Conservation (phyloP, 2,329 filamentous ascomycete species). For the Graphilbum fragrans region DNA sequence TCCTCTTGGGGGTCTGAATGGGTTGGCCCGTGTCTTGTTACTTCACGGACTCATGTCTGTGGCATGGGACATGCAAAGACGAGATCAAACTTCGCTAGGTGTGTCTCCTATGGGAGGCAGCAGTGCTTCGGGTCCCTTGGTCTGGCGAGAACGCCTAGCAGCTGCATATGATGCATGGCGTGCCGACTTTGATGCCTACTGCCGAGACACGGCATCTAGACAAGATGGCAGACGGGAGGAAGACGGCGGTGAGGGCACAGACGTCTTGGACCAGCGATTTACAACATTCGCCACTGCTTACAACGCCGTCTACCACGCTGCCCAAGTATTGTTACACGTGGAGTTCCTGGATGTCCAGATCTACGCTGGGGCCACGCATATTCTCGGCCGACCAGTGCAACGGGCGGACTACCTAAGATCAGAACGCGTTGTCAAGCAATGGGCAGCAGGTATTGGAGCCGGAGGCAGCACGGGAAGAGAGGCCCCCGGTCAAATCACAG, state of each 20-base stretch:
- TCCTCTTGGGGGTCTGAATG: neutral
- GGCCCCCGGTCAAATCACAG: too few species aligned
- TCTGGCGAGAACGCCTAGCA: constrained; percentile 5
- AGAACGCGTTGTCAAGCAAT: constrained; percentile 6
- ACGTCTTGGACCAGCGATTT: neutral
- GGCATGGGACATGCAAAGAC: constrained; percentile 11
- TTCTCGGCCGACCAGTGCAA: constrained; percentile 9
- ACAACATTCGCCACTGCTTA: constrained; percentile 2
- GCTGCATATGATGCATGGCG: constrained; percentile 7
- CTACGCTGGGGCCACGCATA: constrained; percentile 10
- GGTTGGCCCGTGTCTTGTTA: constrained; percentile 4
- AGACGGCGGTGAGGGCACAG: neutral
- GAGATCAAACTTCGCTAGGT: constrained; percentile 10
- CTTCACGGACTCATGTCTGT: constrained; percentile 10
- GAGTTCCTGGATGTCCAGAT: constrained; percentile 11
- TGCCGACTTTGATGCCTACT: constrained; percentile 7
- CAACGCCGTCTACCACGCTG: constrained; percentile 9
- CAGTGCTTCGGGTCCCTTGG: neutral
- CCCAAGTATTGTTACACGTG: constrained; percentile 4
- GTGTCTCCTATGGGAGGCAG: neutral
- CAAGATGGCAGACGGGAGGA: neutral
- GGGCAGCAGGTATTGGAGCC: too few species aligned
- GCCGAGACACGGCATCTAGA: neutral
- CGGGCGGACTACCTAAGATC: constrained; percentile 9
- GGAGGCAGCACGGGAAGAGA: too few species aligned